These are phyloP conservation scores for Cutaneotrichosporon spelunceum DNA, from an alignment of 1,284 basidiomycete species.

Conservation along the genomic window DNA sequence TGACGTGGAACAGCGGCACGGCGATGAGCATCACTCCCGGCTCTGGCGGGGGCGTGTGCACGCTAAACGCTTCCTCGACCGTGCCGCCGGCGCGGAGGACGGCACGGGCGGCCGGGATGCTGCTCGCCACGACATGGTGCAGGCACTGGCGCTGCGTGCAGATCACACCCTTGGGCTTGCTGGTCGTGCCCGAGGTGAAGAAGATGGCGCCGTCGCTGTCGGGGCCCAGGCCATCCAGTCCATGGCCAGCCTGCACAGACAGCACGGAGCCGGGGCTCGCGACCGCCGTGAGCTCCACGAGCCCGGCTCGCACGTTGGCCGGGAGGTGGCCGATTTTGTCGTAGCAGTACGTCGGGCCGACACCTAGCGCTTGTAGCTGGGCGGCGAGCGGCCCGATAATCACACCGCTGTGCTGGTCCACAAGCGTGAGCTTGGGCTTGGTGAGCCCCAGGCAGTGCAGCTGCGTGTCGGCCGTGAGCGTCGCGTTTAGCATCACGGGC, in stretches of 20 bases:
- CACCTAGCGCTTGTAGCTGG: conserved; percentile 2
- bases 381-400: conserved; percentile 21
- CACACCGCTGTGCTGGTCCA: conserved; percentile 35
- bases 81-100: conserved; percentile 18
- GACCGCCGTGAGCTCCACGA: neutral
- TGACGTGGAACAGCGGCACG: conserved; percentile 50
- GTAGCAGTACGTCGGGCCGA: conserved; percentile 14
- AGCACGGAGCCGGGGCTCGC: conserved; percentile 1
- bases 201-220: conserved; percentile 48
- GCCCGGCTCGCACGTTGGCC: neutral
- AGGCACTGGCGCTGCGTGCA: conserved; percentile 43
- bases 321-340: conserved; percentile 5
- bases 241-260: neutral
- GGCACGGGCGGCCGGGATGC: conserved; percentile 28
- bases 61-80: conserved; percentile 11
- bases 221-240: conserved; percentile 27
- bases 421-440: conserved; percentile 30
- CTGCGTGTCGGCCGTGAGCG: conserved; percentile 34
- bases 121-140: conserved; percentile 33
- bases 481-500: conserved; percentile 40
- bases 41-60: conserved; percentile 27
- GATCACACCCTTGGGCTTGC: conserved; percentile 43
- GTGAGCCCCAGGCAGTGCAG: conserved; percentile 35
- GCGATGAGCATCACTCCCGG: conserved; percentile 35
- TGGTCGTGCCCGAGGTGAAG: conserved; percentile 42